Evolutionary conservation across 495 filamentous ascomycete species (phyloP), one percentile per base, ranked within the genome.

Genomic region (Jackrogersella multiformis): DNA sequence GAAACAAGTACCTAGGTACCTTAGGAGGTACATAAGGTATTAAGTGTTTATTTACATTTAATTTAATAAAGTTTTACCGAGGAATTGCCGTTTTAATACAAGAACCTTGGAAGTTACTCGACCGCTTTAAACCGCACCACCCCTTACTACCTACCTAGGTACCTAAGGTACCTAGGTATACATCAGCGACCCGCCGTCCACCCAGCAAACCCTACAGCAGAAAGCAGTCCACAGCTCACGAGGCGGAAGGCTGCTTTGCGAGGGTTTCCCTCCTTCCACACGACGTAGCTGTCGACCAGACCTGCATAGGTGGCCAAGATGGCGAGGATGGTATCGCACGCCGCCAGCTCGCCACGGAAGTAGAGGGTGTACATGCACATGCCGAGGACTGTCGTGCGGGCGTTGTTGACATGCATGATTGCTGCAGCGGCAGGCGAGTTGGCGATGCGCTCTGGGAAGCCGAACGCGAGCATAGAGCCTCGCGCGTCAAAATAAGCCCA

Each of bases 301-400:
- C 77, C 76, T 28, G 62, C 60, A 54, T 76, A 77, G 10, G 55
- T 53, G 1, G 72, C 73, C 12, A 68, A 65, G 20, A 78, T 56
- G 7, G 71, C 67, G 66, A 79, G 52, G 42, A 76, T 38, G 45
- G 75, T 75, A 62, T 79, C 77, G 28, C 77, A 62, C 35, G 66
- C 75, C 0, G 44, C 61, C 3, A 74, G 57, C 56, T 76, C 70
- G 4, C 61, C 55, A n/a, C 62, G 61, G 21, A 59, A 66, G 60
- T 78, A 78, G 62, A 76, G 76, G n/a, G 64, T 35, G 48, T 72
- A 69, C 13, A 71, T 51, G 20, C 73, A 30, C 13, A 71, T 30
- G 8, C 77, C 77, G 2, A 78, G 38, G 15, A 66, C 66, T 34
- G 67, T 78, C 9, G 73, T 76, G 52, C 77, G 70, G 9, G 59